phyloP scores from a whole-genome alignment of 768 basidiomycete species.

The Trametes cubensis region DNA sequence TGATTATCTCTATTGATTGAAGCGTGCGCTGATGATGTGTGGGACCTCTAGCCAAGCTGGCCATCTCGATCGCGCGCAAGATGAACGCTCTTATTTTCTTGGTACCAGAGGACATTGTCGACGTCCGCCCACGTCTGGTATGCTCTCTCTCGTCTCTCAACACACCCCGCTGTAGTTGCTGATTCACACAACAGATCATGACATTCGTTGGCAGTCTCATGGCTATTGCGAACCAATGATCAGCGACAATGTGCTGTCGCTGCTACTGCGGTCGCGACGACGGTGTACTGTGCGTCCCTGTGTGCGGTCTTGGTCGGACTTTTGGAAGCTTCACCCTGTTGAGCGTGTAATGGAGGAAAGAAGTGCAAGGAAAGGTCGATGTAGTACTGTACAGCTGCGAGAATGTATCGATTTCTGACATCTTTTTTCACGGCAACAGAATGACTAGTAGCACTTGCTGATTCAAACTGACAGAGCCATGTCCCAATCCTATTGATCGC shows the following conservation, averaged over 20 bases:
- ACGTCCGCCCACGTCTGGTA: constrained; percentile 88
- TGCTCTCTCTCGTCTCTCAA: constrained; percentile 33
- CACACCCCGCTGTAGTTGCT: not conserved
- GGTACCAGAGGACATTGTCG: constrained; percentile 96
- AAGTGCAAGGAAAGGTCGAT: constrained; percentile 8
- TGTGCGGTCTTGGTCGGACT: constrained; percentile 10
- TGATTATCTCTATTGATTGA: too few species aligned
- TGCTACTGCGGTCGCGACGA: not conserved
- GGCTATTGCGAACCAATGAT: constrained; percentile 36
- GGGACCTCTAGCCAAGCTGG: constrained; percentile 77
- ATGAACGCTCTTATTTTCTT: constrained; percentile 95
- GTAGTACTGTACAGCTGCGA: constrained; percentile 19
- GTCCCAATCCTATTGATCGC: too few species aligned
- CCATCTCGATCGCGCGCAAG: constrained; percentile 98
- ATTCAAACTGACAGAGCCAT: not conserved
- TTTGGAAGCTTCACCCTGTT: constrained; percentile 7
- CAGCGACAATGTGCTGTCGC: too few species aligned
- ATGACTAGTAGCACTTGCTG: not conserved
- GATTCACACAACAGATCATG: constrained; percentile 63
- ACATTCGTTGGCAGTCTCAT: constrained; percentile 96
- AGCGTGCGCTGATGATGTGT: not conserved
- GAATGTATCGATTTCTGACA: constrained; percentile 16
- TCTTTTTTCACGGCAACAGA: too few species aligned
- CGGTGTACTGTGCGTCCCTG: not conserved
- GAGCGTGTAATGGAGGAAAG: constrained; percentile 13